A percentile compares a stretch with the other conserved stretches of the same genome.
Conservation (phyloP, 352 stramenopile species). For the Globisporangium echinulatum region DNA sequence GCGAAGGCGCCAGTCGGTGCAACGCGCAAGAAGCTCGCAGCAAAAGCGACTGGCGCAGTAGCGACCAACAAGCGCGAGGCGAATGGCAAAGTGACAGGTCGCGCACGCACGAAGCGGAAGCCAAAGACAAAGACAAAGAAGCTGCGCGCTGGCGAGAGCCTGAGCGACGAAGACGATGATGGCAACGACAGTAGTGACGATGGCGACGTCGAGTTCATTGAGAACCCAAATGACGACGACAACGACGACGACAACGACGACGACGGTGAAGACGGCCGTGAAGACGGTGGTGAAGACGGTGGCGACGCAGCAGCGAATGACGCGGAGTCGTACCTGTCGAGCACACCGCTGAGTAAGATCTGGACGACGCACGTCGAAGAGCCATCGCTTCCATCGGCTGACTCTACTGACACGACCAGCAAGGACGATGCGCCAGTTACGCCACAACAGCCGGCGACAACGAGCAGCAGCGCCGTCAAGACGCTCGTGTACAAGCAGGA, state of each 20-base stretch:
- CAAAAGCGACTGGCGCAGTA: slow-evolving; percentile 9
- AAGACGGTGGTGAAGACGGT: background rate
- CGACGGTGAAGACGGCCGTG: background rate
- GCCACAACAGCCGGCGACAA: no score
- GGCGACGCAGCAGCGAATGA: background rate
- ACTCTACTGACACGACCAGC: no score
- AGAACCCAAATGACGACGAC: background rate
- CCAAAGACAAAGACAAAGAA: slow-evolving; percentile 2
- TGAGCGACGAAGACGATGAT: background rate
- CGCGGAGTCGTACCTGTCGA: background rate
- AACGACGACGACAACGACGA: background rate
- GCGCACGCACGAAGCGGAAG: slow-evolving; percentile 3
- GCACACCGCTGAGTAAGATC: slow-evolving; percentile 43
- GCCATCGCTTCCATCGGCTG: background rate
- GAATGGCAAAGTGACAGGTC: background rate
- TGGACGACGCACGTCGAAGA: slow-evolving; percentile 34
- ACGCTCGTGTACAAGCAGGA: slow-evolving; percentile 52
- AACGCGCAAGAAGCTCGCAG: slow-evolving; percentile 8
- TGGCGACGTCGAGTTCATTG: slow-evolving; percentile 14
- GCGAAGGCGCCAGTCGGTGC: background rate
- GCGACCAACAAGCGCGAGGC: background rate
- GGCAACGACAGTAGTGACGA: slow-evolving; percentile 4
- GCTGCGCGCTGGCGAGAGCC: no score
- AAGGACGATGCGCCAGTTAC: background rate
- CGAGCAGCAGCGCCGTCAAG: background rate